Conservation (phyloP, 1,139 yeast species). For the Arxiozyma slooffiae region DNA sequence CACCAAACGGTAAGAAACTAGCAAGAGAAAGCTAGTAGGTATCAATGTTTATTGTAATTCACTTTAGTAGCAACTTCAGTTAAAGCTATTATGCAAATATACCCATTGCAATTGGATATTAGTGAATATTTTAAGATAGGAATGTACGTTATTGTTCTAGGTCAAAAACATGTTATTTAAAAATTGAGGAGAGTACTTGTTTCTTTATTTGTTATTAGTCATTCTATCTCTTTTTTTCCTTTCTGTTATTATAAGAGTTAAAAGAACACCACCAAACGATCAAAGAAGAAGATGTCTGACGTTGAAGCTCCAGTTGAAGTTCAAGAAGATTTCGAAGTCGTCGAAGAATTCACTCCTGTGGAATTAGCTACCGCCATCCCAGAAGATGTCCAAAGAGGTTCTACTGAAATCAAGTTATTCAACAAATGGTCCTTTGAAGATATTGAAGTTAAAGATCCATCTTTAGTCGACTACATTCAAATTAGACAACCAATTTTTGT, state of each 20-base stretch:
- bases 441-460: conserved; percentile 94
- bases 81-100: not conserved
- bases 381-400: conserved; percentile 93
- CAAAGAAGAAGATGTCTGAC: conserved; percentile 31
- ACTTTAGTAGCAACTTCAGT: not conserved
- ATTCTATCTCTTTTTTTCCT: too few relatives aligned
- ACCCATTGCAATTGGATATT: too few relatives aligned
- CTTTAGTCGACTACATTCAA: conserved; percentile 97
- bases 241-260: not conserved
- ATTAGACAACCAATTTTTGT: conserved; percentile 96
- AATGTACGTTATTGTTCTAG: not conserved
- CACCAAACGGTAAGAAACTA: not conserved
- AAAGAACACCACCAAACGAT: conserved; percentile 6
- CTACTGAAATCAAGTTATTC: conserved; percentile 93
- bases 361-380: conserved; percentile 93
- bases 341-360: conserved; percentile 64
- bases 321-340: conserved; percentile 58
- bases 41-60: not conserved
- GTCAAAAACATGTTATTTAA: too few relatives aligned
- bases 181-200: too few relatives aligned
- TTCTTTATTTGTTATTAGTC: too few relatives aligned
- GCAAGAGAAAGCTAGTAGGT: not conserved
- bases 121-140: not conserved
- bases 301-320: conserved; percentile 42
- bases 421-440: conserved; percentile 99